Evolutionary conservation across 2,329 filamentous ascomycete genomes (phyloP), one percentile per base, ranked within the genome.

Genomic region (Cladorrhinum sp.): DNA sequence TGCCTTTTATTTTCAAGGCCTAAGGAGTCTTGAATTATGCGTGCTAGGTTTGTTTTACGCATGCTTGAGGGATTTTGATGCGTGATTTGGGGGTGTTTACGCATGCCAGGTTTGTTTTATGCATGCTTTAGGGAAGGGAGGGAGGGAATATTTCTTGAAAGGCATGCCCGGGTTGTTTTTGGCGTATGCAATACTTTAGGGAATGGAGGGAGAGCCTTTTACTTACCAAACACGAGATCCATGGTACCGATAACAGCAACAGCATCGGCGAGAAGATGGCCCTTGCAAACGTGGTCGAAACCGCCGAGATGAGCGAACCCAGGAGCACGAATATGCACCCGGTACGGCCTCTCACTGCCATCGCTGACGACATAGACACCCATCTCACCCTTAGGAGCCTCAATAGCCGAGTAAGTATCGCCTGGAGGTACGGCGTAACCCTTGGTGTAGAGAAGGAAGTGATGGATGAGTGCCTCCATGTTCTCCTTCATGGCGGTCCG

Each of bases 341-440:
- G 86, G 81, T 99, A 99, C 52, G 95, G 95, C 73, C 95, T 84
- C 84, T 99, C 95, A 74, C 88, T 95, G 66, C 95, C 95, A 74
- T 99, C 95, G 74, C 91, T 96, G 72, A 99, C 95, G 56, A 99
- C 80, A 75, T 90, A 99, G 50, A 99, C 95, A 75, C 90, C 95
- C 95, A 99, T 99, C 82, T 99, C 95, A 71, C 95, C 95, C 88
- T 99, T 99, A 63, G 95, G 95, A n/a, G 96, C 95, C 82, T 99
- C 95, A 67, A 99, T 99, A 64, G 90, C 94, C 52, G 89, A 93
- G 83, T 99, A 99, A 5, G 95, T 99, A 83, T 99, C 95, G 65
- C 95, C 96, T 7, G 96, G 95, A 49, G 95, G 95, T 3, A 99
- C 95, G 50, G 92, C 86, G 78, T 99, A 99, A 62, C 95, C 95